Conservation (phyloP, 2,329 filamentous ascomycete species). For the Colletotrichum kahawae region DNA sequence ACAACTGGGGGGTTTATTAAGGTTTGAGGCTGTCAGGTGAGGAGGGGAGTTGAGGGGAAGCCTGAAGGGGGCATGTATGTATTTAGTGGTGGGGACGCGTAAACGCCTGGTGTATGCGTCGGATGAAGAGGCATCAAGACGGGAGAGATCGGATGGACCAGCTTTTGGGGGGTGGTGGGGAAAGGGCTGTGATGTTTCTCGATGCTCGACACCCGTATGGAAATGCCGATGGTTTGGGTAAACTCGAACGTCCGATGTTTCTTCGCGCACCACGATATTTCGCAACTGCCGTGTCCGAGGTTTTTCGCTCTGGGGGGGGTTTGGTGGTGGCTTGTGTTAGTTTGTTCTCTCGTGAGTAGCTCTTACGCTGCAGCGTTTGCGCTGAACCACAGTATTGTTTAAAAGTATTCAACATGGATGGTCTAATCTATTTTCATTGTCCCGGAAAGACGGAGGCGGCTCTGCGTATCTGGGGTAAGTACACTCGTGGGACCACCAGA, state of each 20-base stretch:
- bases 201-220: background rate
- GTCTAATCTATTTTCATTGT: background rate
- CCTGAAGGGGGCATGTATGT: background rate
- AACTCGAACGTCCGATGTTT: background rate
- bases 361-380: background rate
- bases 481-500: background rate
- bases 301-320: background rate
- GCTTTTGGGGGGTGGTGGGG: background rate
- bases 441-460: background rate
- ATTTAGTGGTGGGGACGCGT: background rate
- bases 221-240: background rate
- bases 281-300: background rate
- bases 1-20: background rate
- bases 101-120: background rate
- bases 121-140: background rate
- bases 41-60: background rate
- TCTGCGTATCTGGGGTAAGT: background rate
- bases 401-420: background rate
- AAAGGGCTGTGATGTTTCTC: background rate
- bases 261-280: background rate
- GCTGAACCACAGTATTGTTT: background rate
- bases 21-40: conserved; percentile 19
- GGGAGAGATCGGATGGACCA: background rate
- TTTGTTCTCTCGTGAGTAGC: background rate
- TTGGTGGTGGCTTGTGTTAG: background rate